These are phyloP conservation scores for Blumeria graminis DNA, from an alignment of 2,329 filamentous ascomycete genomes.

Conservation along the genomic window DNA sequence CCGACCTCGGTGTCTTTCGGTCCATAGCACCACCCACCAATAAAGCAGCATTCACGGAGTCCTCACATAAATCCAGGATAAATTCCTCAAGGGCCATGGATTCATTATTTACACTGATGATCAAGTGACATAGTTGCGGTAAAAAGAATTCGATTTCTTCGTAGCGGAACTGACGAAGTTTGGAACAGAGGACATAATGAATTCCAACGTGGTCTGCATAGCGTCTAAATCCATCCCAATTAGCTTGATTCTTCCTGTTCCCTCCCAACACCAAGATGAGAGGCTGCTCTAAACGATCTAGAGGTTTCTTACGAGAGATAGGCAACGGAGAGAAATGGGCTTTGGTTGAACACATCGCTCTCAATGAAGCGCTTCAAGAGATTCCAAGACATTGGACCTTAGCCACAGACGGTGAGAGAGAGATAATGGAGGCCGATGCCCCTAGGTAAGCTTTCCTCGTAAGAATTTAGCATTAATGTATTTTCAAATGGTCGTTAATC, in stretches of 20 bases:
- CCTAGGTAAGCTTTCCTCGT: not conserved
- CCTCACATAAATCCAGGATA: constrained; percentile 62
- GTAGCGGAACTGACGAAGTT: constrained; percentile 72
- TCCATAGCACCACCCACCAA: constrained; percentile 31
- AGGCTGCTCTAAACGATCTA: constrained; percentile 2
- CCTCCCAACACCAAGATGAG: too few species aligned
- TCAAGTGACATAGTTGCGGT: constrained; percentile 65
- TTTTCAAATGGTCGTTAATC: too few species aligned
- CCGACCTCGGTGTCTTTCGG: not conserved
- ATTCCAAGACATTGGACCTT: constrained; percentile 46
- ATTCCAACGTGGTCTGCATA: constrained; percentile 80
- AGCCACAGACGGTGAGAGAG: not conserved
- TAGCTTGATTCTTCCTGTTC: too few species aligned
- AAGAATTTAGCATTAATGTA: too few species aligned
- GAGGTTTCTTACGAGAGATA: constrained; percentile 46
- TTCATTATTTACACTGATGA: constrained; percentile 74
- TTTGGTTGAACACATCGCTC: constrained; percentile 82
- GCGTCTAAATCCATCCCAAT: constrained; percentile 26
- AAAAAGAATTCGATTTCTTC: constrained; percentile 87
- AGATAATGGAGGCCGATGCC: not conserved
- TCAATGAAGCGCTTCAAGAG: constrained; percentile 76
- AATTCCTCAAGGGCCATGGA: constrained; percentile 82
- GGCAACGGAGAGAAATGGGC: constrained; percentile 69
- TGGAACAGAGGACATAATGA: constrained; percentile 70
- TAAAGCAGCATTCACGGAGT: constrained; percentile 63